Evolutionary conservation across 768 basidiomycete species (phyloP).

Genomic region (Amanita pseudoporphyria): DNA sequence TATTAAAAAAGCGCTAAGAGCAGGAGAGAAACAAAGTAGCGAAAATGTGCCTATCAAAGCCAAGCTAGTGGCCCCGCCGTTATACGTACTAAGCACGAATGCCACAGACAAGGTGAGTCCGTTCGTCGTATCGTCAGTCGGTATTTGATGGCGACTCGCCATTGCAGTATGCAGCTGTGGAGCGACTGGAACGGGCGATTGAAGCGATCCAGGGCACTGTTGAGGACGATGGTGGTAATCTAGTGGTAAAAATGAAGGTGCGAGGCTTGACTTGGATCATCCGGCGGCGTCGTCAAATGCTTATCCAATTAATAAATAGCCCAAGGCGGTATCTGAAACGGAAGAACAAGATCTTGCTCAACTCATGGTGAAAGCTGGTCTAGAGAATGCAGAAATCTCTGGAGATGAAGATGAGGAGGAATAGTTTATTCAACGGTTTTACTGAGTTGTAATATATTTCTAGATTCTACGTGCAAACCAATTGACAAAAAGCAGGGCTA

Average conservation of each 20-base stretch:
- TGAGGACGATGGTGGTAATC: slow-evolving; percentile 72
- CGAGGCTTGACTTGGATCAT: slow-evolving; percentile 6
- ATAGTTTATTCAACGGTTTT: background rate
- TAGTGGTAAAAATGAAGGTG: slow-evolving; percentile 97
- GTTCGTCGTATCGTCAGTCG: background rate
- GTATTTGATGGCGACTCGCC: too few relatives aligned
- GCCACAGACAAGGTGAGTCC: slow-evolving; percentile 82
- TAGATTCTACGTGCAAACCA: too few relatives aligned
- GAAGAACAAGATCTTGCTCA: slow-evolving; percentile 97
- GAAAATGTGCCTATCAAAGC: slow-evolving; percentile 95
- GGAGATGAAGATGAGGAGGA: slow-evolving; percentile 87
- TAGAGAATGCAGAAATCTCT: slow-evolving; percentile 93
- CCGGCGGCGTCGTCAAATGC: too few relatives aligned
- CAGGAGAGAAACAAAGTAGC: slow-evolving; percentile 81
- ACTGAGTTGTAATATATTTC: too few relatives aligned
- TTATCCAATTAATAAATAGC: slow-evolving; percentile 42
- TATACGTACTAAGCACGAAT: slow-evolving; percentile 94
- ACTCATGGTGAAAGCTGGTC: slow-evolving; percentile 90
- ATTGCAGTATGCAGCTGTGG: slow-evolving; percentile 88
- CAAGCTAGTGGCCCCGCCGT: slow-evolving; percentile 89
- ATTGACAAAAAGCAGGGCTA: too few relatives aligned
- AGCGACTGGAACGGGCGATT: slow-evolving; percentile 88
- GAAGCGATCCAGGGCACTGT: slow-evolving; percentile 83
- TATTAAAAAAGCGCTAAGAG: slow-evolving; percentile 84
- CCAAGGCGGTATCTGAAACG: slow-evolving; percentile 94